These are phyloP conservation scores for Calonectria multiphialidica DNA, from an alignment of 2,329 filamentous ascomycete species.

Conservation along the genomic window DNA sequence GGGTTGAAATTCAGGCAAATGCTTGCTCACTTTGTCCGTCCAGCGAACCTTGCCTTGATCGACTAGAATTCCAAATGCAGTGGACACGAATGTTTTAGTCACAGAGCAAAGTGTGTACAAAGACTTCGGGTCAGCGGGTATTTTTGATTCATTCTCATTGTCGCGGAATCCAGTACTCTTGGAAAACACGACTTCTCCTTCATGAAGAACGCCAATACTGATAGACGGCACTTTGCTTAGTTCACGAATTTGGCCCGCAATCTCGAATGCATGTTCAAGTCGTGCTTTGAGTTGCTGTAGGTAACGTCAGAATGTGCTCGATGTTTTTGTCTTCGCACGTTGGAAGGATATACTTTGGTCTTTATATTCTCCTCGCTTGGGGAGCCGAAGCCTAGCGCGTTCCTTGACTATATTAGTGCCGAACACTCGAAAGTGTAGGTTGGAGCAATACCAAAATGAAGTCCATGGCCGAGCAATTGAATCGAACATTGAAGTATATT, in stretches of 20 bases:
- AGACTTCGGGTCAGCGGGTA: not conserved
- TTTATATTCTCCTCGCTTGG: not conserved
- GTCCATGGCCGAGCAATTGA: not conserved
- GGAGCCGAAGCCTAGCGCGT: not conserved
- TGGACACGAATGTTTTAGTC: not conserved
- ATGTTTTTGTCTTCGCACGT: not conserved
- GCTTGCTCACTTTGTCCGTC: not conserved
- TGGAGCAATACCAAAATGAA: not conserved
- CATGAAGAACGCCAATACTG: not conserved
- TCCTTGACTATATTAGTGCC: not conserved
- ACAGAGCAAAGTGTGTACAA: slow-evolving; percentile 5
- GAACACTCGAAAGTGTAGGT: not conserved
- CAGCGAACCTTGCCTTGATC: not conserved
- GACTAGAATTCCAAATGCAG: slow-evolving; percentile 3
- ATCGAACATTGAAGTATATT: not conserved
- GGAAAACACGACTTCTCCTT: not conserved
- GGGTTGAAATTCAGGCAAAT: slow-evolving; percentile 2
- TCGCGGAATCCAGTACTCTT: not conserved
- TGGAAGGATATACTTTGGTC: not conserved
- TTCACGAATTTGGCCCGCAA: not conserved
- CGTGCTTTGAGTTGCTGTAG: not conserved
- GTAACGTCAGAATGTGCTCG: not conserved
- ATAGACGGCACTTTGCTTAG: not conserved
- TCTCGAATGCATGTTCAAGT: not conserved
- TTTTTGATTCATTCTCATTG: not conserved